Evolutionary conservation across 2,329 filamentous ascomycete species (phyloP).

Genomic region (Ophiocordyceps camponoti-floridani): DNA sequence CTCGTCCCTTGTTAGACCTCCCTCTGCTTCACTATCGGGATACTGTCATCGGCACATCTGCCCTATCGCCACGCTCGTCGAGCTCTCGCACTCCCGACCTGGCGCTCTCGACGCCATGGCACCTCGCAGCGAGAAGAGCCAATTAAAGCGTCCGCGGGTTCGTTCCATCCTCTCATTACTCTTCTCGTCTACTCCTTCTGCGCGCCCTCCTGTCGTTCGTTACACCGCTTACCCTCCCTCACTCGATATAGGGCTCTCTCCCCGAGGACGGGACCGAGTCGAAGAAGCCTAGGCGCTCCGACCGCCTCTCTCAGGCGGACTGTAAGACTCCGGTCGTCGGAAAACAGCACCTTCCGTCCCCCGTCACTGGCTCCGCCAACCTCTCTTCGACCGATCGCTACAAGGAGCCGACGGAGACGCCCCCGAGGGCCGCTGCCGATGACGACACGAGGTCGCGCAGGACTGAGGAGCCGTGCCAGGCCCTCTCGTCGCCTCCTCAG

Average conservation of each 20-base stretch:
- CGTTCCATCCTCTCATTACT: not conserved
- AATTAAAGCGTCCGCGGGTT: conserved; percentile 68
- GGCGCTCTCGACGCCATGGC: conserved; percentile 25
- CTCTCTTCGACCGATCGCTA: conserved; percentile 39
- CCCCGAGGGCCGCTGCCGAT: conserved; percentile 25
- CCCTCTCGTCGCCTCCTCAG: conserved; percentile 43
- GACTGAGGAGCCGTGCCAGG: conserved; percentile 28
- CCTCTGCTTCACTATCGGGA: not conserved
- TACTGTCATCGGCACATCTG: too few relatives aligned
- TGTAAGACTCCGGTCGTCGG: conserved; percentile 44
- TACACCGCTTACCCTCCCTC: not conserved
- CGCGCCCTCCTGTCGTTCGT: not conserved
- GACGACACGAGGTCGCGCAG: conserved; percentile 36
- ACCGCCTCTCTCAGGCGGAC: conserved; percentile 45
- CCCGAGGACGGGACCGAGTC: conserved; percentile 45
- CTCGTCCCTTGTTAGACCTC: not conserved
- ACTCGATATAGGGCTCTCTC: conserved; percentile 36
- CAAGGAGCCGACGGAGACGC: conserved; percentile 57
- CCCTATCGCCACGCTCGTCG: not conserved
- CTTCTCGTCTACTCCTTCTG: too few relatives aligned
- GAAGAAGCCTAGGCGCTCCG: conserved; percentile 73
- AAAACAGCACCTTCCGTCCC: conserved; percentile 61
- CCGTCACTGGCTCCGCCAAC: conserved; percentile 44
- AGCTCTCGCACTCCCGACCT: not conserved
- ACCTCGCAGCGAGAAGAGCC: conserved; percentile 55